Conservation (phyloP, 164 flowering plant species). For the Malania oleifera region DNA sequence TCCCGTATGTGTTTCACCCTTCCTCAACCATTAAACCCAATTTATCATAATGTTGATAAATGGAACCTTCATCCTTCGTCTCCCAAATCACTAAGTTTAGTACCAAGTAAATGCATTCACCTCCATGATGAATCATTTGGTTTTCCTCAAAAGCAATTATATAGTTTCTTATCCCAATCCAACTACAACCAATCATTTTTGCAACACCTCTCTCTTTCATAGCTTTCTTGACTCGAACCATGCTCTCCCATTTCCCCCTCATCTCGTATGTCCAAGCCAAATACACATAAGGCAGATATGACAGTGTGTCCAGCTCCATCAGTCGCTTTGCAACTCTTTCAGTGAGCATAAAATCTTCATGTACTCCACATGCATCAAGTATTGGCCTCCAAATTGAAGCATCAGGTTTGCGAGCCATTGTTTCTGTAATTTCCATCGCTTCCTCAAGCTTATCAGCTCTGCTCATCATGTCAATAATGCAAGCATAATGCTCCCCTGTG, state of each 20-base stretch:
- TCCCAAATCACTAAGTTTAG: constrained; percentile 33
- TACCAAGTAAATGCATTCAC: constrained; percentile 25
- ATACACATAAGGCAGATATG: constrained; percentile 40
- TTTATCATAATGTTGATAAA: constrained; percentile 7
- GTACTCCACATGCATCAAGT: constrained; percentile 30
- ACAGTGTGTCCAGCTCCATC: constrained; percentile 38
- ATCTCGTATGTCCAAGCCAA: constrained; percentile 41
- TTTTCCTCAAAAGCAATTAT: constrained; percentile 29
- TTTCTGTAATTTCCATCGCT: constrained; percentile 30
- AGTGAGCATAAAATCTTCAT: constrained; percentile 34
- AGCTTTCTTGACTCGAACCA: constrained; percentile 38
- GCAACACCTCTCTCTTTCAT: constrained; percentile 31
- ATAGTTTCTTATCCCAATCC: constrained; percentile 41
- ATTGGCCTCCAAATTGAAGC: constrained; percentile 33
- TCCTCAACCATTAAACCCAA: constrained; percentile 11
- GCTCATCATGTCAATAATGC: constrained; percentile 44
- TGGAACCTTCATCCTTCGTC: constrained; percentile 16
- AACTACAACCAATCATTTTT: constrained; percentile 40
- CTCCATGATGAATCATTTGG: constrained; percentile 30
- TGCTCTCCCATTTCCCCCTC: constrained; percentile 58
- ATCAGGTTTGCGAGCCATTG: constrained; percentile 39
- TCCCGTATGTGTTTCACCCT: constrained; percentile 3
- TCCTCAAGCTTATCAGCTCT: constrained; percentile 40
- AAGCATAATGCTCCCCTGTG: constrained; percentile 43
- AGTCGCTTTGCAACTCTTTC: constrained; percentile 44